A percentile compares a stretch with the other conserved stretches of the same genome.
Conservation (phyloP, 805 yeast genomes). For the Sugiyamaella lignohabitans region DNA sequence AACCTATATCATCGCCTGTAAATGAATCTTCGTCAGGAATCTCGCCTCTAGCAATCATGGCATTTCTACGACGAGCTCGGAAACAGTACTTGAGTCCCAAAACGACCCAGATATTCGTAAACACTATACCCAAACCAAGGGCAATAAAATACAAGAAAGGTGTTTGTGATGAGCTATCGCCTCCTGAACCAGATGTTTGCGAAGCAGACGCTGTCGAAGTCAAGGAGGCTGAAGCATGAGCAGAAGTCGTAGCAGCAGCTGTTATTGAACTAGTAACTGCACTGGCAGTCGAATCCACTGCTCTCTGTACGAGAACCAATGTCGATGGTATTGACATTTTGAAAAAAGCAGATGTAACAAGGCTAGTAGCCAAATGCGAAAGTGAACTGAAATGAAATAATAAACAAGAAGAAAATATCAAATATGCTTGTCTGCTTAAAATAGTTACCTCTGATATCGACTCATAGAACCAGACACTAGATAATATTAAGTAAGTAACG, state of each 20-base stretch:
- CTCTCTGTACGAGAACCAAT: background rate
- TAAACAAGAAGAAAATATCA: too few species aligned
- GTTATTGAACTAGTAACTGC: background rate
- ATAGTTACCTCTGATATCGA: too few species aligned
- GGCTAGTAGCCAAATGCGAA: too few species aligned
- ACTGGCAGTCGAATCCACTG: background rate
- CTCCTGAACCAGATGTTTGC: background rate
- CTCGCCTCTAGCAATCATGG: conserved; percentile 13
- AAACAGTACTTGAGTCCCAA: conserved; percentile 30
- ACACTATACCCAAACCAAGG: conserved; percentile 32
- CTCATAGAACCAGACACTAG: too few species aligned
- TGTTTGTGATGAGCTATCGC: conserved; percentile 11
- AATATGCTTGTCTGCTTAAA: too few species aligned
- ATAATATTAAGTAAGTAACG: too few species aligned
- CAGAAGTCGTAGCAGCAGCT: background rate
- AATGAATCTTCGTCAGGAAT: conserved; percentile 9
- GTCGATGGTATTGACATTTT: background rate
- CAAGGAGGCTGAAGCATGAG: background rate
- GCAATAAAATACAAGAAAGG: conserved; percentile 34
- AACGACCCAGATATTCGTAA: conserved; percentile 32
- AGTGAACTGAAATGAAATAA: too few species aligned
- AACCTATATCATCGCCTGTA: conserved; percentile 11
- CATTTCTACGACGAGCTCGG: conserved; percentile 24
- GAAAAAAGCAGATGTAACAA: too few species aligned
- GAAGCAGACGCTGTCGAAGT: conserved; percentile 1